A percentile compares a stretch with the other conserved stretches of the same genome.
phyloP scores from a whole-genome alignment of 306 rosid genomes.

The Quercus suber region DNA sequence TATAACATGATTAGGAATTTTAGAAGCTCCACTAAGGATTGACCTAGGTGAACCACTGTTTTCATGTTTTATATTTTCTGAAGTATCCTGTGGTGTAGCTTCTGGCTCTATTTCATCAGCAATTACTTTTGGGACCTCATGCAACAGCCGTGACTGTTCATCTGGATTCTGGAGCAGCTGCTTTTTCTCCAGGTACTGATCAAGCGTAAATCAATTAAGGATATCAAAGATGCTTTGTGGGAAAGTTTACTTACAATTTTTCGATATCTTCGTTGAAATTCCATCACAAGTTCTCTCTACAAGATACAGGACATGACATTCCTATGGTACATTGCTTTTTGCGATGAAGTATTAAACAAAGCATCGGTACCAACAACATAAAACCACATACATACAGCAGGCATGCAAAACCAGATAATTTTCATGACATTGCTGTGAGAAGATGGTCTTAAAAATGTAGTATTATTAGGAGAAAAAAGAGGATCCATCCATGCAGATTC shows the following conservation, averaged over 20 bases:
- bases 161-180: slow-evolving; percentile 59
- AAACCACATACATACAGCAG: too few relatives aligned
- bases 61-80: slow-evolving; percentile 30
- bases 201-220: slow-evolving; percentile 67
- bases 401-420: too few relatives aligned
- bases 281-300: too few relatives aligned
- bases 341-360: too few relatives aligned
- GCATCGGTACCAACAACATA: too few relatives aligned
- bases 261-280: not conserved
- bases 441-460: too few relatives aligned
- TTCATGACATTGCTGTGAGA: too few relatives aligned
- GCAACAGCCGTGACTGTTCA: slow-evolving; percentile 64
- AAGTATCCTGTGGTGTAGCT: slow-evolving; percentile 23
- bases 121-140: slow-evolving; percentile 60
- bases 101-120: slow-evolving; percentile 56
- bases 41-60: slow-evolving; percentile 39
- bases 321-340: too few relatives aligned
- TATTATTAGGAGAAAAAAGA: too few relatives aligned
- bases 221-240: slow-evolving; percentile 9
- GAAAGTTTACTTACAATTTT: slow-evolving; percentile 2
- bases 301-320: too few relatives aligned
- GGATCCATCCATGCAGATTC: too few relatives aligned
- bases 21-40: slow-evolving; percentile 31
- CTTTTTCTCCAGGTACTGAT: slow-evolving; percentile 62
- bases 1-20: slow-evolving; percentile 35